Evolutionary conservation across 2,329 filamentous ascomycete species (phyloP).

Genomic region (Calonectria hongkongensis): DNA sequence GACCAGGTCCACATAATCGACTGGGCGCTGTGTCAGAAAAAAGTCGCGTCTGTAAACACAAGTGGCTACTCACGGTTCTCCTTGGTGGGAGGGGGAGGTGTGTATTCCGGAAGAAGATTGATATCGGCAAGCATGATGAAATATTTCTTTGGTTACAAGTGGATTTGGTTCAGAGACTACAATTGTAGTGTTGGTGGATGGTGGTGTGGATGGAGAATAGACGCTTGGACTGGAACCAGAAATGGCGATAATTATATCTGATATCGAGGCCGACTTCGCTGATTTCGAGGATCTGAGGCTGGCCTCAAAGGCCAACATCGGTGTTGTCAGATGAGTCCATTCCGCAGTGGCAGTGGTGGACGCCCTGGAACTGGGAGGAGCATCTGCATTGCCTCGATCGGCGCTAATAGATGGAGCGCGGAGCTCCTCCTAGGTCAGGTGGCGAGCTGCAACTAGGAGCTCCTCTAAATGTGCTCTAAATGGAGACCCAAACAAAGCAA

Average conservation of each 20-base stretch:
- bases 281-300: not conserved
- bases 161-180: not conserved
- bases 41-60: not conserved
- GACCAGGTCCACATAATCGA: constrained; percentile 55
- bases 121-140: constrained; percentile 34
- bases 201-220: not conserved
- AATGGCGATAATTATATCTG: constrained; percentile 30
- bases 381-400: constrained; percentile 1
- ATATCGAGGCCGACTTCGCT: constrained; percentile 31
- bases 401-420: constrained; percentile 8
- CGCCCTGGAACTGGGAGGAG: constrained; percentile 24
- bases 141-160: not conserved
- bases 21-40: constrained; percentile 21
- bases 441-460: constrained; percentile 26
- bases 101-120: constrained; percentile 32
- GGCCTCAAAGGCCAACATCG: not conserved
- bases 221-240: not conserved
- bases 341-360: not conserved
- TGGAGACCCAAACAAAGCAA: not conserved
- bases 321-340: not conserved
- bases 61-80: constrained; percentile 32
- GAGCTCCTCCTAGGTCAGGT: constrained; percentile 28
- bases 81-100: constrained; percentile 31
- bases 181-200: not conserved
- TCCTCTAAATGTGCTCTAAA: constrained; percentile 28